Percentiles rank a stretch among this genome's conserved stretches.
These are phyloP conservation scores for Trichocladium antarcticum DNA, from an alignment of 495 filamentous ascomycete genomes.

Conservation along the genomic window DNA sequence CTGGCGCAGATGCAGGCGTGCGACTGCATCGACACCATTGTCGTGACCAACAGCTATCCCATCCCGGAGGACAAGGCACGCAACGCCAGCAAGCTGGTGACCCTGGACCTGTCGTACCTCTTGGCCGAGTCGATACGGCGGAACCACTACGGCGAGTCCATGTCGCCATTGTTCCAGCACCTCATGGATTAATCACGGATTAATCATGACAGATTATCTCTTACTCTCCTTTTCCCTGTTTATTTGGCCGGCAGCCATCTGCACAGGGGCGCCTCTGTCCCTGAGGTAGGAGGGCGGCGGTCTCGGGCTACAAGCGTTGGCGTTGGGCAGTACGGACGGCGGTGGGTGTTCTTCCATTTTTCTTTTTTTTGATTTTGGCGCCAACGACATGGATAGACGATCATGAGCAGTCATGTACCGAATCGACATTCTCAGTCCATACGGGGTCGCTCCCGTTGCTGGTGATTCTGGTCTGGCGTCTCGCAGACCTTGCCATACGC, in stretches of 20 bases:
- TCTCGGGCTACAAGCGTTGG: conserved; percentile 22
- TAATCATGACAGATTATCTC: conserved; percentile 10
- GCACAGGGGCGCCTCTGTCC: conserved; percentile 1
- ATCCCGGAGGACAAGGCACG: conserved; percentile 60
- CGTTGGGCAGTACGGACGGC: conserved; percentile 18
- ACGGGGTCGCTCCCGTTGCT: conserved; percentile 4
- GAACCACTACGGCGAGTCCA: conserved; percentile 86
- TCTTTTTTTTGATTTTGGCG: conserved; percentile 11
- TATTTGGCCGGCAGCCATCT: conserved; percentile 3
- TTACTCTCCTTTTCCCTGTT: not conserved
- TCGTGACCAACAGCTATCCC: conserved; percentile 95
- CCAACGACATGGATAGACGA: conserved; percentile 14
- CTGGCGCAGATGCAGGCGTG: conserved; percentile 84
- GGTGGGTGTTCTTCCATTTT: conserved; percentile 2
- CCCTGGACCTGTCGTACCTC: conserved; percentile 79
- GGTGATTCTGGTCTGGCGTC: not conserved
- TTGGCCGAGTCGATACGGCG: conserved; percentile 85
- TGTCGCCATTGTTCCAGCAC: conserved; percentile 75
- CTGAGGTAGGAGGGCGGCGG: conserved; percentile 10
- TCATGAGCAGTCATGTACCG: conserved; percentile 26
- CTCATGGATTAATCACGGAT: conserved; percentile 47
- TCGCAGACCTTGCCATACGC: not conserved
- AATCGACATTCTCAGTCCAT: conserved; percentile 21
- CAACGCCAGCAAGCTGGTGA: conserved; percentile 69
- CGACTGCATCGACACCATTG: conserved; percentile 81